Evolutionary conservation across 1,284 basidiomycete species (phyloP).

Genomic region (Irpex lacteus): DNA sequence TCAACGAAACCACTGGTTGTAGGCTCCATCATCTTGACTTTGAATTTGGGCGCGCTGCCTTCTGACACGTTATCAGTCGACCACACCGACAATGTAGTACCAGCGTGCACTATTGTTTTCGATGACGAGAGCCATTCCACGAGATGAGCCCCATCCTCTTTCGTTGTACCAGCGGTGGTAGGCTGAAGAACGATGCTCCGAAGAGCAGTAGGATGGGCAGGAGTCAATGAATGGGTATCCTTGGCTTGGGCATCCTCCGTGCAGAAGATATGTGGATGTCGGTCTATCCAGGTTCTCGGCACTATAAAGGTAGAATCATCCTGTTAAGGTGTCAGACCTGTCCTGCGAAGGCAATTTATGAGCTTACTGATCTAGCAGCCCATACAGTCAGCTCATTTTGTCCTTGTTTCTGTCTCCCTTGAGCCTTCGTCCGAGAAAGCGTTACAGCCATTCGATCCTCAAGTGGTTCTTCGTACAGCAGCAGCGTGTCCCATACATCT

Average conservation of each 20-base stretch:
- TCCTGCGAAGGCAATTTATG: background rate
- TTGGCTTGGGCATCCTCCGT: background rate
- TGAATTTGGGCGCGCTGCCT: background rate
- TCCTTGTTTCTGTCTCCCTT: background rate
- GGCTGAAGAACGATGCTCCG: background rate
- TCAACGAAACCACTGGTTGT: background rate
- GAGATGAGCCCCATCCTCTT: background rate
- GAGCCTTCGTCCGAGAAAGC: background rate
- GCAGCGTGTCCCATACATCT: conserved; percentile 1
- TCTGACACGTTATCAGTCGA: background rate
- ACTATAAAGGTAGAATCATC: background rate
- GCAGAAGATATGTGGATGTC: background rate
- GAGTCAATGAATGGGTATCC: background rate
- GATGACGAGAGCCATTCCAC: background rate
- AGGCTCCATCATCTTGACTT: conserved; percentile 4
- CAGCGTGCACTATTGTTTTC: background rate
- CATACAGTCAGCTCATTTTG: background rate
- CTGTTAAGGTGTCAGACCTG: background rate
- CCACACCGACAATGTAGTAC: background rate
- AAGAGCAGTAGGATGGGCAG: background rate
- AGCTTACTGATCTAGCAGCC: background rate
- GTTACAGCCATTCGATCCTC: background rate
- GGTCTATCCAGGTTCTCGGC: background rate
- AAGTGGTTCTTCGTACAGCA: background rate
- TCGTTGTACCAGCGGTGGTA: background rate